Base-by-base conservation (phyloP, 306 rosid species). In the Boehmeria nivea region DNA sequence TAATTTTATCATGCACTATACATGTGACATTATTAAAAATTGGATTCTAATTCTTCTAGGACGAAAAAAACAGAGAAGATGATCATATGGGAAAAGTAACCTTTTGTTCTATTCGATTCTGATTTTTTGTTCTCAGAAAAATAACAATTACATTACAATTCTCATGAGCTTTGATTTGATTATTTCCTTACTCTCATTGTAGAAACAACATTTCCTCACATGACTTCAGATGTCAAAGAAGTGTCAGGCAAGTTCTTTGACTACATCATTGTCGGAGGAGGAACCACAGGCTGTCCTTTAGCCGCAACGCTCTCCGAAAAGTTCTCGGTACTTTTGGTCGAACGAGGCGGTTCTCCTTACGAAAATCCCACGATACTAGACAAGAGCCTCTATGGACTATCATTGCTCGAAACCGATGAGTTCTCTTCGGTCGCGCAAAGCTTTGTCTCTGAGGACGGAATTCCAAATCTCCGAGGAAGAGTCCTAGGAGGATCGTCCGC, bases 401-500 rank as follows among this genome's bases (percentile, higher is more conserved):
- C 89, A 53, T 55, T 79, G 42, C 14, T 87, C 39, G 43, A 57
- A 26, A 75, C 86, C 1, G 76, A 83, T 7, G 45, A 60, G 16
- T 76, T 74, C 20, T 79, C 36, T 31, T 79, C 95, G 58, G 78
- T 83, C 26, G 95, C 94, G 67, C 94, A 87, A 72, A 63, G 75
- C 38, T 83, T 87, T 68, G 58, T 61, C 18, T 83, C 94, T 12
- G 28, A 74, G 34, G 94, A 83, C 5, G 94, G 94, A 2, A 63
- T 87, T 42, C 17, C 27, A 7, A 87, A 77, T 68, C 76, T 61
- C 6, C 63, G 94, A 74, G 94, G 95, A 58, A 76, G 95, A 75
- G 95, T 83, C 55, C 87, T 81, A 16, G 95, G 93, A 3, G 94
- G 94, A 8, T 84, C 84, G 57, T 83, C 89, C 5, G 86, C 89